Conservation (phyloP, 495 filamentous ascomycete species). For the Viridothelium virens region DNA sequence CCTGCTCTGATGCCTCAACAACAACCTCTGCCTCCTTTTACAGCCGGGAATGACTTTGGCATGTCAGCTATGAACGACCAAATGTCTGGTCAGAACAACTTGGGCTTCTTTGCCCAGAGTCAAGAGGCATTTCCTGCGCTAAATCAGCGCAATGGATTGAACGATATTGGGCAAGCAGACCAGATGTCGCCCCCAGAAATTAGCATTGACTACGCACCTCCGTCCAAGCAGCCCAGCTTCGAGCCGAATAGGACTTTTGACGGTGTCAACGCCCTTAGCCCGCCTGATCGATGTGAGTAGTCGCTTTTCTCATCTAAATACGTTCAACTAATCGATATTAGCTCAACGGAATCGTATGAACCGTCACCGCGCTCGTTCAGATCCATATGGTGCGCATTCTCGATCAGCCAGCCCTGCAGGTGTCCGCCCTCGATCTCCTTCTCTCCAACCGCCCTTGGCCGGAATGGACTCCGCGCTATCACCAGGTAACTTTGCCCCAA, state of each 20-base stretch:
- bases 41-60: slow-evolving; percentile 41
- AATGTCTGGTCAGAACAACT: slow-evolving; percentile 35
- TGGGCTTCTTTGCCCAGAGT: slow-evolving; percentile 36
- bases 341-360: slow-evolving; percentile 31
- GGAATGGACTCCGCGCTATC: slow-evolving; percentile 47
- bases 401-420: slow-evolving; percentile 21
- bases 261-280: slow-evolving; percentile 64
- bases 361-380: slow-evolving; percentile 34
- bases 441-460: slow-evolving; percentile 26
- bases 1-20: slow-evolving; percentile 74
- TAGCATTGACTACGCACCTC: slow-evolving; percentile 83
- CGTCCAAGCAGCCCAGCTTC: slow-evolving; percentile 58
- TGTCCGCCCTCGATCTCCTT: slow-evolving; percentile 25
- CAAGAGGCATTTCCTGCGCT: slow-evolving; percentile 46
- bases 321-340: slow-evolving; percentile 13
- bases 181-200: slow-evolving; percentile 82
- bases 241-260: slow-evolving; percentile 61
- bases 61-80: slow-evolving; percentile 31
- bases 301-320: not conserved
- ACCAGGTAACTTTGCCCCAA: slow-evolving; percentile 41
- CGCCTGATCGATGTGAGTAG: slow-evolving; percentile 71
- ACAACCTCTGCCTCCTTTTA: slow-evolving; percentile 31
- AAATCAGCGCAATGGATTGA: slow-evolving; percentile 38
- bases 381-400: slow-evolving; percentile 28
- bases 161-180: slow-evolving; percentile 60